Evolutionary conservation across 2,329 filamentous ascomycete genomes (phyloP).

Genomic region (Phaeosphaeria sp.): DNA sequence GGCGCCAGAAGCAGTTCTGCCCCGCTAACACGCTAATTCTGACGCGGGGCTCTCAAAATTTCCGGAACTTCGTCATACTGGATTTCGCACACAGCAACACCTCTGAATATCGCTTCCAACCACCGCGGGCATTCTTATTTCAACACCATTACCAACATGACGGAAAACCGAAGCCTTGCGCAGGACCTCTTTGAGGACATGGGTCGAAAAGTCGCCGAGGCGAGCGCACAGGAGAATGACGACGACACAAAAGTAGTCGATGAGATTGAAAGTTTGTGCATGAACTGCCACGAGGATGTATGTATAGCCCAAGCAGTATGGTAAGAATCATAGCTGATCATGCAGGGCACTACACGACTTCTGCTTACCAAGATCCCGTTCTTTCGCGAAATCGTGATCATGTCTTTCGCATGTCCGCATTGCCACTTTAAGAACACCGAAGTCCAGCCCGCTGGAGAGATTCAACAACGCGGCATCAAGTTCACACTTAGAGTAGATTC

Average conservation of each 20-base stretch:
- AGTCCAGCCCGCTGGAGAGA: conserved; percentile 88
- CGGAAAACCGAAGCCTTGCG: conserved; percentile 47
- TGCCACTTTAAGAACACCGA: conserved; percentile 92
- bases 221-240: conserved; percentile 41
- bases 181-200: conserved; percentile 61
- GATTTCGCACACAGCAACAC: conserved; percentile 12
- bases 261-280: conserved; percentile 61
- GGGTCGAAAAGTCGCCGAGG: conserved; percentile 56
- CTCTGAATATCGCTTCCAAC: conserved; percentile 4
- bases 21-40: conserved; percentile 26
- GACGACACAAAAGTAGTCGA: conserved; percentile 58
- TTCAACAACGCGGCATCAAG: conserved; percentile 85
- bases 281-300: conserved; percentile 61
- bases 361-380: conserved; percentile 93
- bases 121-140: conserved; percentile 1
- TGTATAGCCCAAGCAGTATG: conserved; percentile 5
- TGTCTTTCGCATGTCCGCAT: conserved; percentile 93
- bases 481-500: conserved; percentile 81
- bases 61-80: conserved; percentile 32
- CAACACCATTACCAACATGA: conserved; percentile 33
- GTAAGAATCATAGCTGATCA: conserved; percentile 20
- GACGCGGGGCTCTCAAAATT: conserved; percentile 44
- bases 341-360: conserved; percentile 81
- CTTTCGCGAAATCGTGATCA: conserved; percentile 96
- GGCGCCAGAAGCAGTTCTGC: conserved; percentile 29